A percentile compares a stretch with the other conserved stretches of the same genome.
Conservation (phyloP, 345 rosid species). For the Syzygium aromaticum region DNA sequence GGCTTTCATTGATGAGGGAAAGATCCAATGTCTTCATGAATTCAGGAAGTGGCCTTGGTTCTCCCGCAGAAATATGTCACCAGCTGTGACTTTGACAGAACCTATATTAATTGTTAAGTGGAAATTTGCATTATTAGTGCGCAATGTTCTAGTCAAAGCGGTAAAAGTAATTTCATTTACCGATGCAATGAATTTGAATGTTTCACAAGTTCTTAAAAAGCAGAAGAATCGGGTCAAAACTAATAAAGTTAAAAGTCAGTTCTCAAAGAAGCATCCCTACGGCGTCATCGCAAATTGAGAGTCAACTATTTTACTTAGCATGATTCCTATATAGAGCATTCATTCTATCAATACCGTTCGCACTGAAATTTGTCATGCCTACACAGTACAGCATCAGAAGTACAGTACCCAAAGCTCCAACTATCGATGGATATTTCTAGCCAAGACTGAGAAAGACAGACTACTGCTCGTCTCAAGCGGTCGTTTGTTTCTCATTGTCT, state of each 20-base stretch:
- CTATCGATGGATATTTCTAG: neutral
- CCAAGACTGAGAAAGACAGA: neutral
- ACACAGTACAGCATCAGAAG: neutral
- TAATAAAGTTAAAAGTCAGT: neutral
- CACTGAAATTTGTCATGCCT: neutral
- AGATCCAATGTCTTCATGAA: neutral
- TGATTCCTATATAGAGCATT: too few relatives aligned
- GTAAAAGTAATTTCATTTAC: neutral
- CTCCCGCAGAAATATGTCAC: neutral
- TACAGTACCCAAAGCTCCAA: neutral
- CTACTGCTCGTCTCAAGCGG: neutral
- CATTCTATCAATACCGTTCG: neutral
- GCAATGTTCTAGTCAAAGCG: neutral
- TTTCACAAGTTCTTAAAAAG: neutral
- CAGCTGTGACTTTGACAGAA: neutral
- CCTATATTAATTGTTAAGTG: neutral
- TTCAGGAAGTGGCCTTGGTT: neutral
- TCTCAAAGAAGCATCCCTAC: neutral
- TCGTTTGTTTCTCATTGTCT: neutral
- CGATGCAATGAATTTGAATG: neutral
- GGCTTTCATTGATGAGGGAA: neutral
- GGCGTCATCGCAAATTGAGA: neutral
- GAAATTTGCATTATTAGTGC: neutral
- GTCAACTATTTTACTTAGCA: neutral
- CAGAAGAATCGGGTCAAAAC: neutral